Conservation (phyloP, 768 basidiomycete genomes). For the Lactarius trivialis region DNA sequence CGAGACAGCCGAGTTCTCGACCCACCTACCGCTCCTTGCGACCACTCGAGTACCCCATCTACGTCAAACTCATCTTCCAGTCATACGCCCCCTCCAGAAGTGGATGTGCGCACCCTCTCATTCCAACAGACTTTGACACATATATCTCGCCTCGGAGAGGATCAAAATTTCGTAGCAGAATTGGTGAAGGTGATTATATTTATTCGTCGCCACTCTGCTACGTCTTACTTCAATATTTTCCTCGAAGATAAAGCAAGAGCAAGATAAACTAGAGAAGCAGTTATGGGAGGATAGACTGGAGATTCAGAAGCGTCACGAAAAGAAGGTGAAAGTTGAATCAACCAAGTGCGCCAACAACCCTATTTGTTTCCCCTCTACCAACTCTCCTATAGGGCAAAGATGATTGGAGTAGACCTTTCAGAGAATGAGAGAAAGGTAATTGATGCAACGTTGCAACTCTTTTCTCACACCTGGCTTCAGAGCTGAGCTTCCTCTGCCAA, state of each 20-base stretch:
- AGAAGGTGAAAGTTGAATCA: constrained; percentile 60
- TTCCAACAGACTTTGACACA: constrained; percentile 68
- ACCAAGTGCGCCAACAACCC: constrained; percentile 46
- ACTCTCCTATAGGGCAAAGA: constrained; percentile 44
- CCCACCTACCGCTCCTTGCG: background rate
- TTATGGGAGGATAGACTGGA: constrained; percentile 61
- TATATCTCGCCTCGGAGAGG: constrained; percentile 53
- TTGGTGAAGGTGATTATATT: constrained; percentile 43
- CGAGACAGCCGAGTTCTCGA: background rate
- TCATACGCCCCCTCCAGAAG: constrained; percentile 2
- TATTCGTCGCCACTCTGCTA: background rate
- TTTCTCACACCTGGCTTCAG: background rate
- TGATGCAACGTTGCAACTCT: constrained; percentile 24
- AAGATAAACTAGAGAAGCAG: constrained; percentile 58
- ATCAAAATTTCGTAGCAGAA: constrained; percentile 43
- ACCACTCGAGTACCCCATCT: background rate
- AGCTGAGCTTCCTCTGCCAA: constrained; percentile 9
- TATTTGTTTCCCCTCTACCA: background rate
- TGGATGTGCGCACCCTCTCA: constrained; percentile 43
- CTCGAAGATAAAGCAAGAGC: constrained; percentile 61
- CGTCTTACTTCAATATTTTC: background rate
- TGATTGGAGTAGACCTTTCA: constrained; percentile 60
- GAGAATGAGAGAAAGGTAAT: constrained; percentile 61
- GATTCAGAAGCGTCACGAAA: constrained; percentile 60
- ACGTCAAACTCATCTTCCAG: background rate